Evolutionary conservation across 192 early-diverging fungal species (phyloP), one percentile per base, ranked within the genome.

Genomic region (Diversispora epigaea): DNA sequence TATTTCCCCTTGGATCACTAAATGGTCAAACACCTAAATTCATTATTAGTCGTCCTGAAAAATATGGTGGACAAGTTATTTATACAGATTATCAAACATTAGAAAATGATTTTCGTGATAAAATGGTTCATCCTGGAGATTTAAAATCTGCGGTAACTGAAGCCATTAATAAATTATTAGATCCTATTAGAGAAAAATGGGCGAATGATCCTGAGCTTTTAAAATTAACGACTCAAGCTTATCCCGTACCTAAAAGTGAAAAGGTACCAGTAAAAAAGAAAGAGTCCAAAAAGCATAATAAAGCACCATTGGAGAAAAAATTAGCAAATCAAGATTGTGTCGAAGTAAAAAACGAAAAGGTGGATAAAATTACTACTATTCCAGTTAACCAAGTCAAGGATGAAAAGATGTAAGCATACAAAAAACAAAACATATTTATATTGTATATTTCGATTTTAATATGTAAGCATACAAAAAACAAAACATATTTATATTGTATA

Each of bases 51-150:
- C 88, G 98, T 45, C 87, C 89, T 50, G 96, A 98, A 80, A 91
- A 97, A 85, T 96, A 87, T 75, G 98, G 98, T 43, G 98, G 98
- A 6, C 85, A 97, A 81, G 83, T 90, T 52, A 79, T 83, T 49
- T 99, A 93, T 85, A 86, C 74, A 15, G 79, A 61, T 70, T 94
- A 82, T 75, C 86, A 93, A 70, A 82, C 81, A 6, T 82, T 99
- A 47, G 91, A 96, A 81, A 80, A 90, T 32, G 96, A 95, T 73
- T 99, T 96, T 78, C 86, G 82, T 54, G 92, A 91, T 6, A 91
- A 93, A 86, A 87, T 89, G 77, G 84, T 99, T 21, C 95, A 97
- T 80, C 98, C 98, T 14, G 91, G 92, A 17, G 98, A 99, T 80
- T 88, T 99, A 71, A 99, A 99, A 87, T 88, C 84, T 74, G 91